These are phyloP conservation scores for Backusella mclennaniae DNA, from an alignment of 192 early-diverging fungal genomes.

Conservation along the genomic window DNA sequence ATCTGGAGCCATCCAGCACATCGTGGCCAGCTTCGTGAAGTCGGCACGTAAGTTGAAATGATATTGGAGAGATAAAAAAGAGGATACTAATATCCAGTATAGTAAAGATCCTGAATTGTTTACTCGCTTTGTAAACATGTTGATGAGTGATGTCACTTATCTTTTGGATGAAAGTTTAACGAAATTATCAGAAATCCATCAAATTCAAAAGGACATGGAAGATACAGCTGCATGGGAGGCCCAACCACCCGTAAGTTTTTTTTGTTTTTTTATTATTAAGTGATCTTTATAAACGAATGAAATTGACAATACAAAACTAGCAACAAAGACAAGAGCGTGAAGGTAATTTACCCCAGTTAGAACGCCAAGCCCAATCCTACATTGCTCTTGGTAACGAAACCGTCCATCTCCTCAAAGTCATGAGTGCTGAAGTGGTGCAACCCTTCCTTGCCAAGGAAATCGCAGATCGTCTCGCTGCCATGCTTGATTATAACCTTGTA, in stretches of 20 bases:
- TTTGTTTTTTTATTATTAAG: neutral
- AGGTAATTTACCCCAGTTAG: conserved; percentile 52
- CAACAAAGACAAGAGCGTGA: conserved; percentile 65
- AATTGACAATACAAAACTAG: conserved; percentile 20
- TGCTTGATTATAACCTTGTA: conserved; percentile 94
- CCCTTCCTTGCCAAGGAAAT: conserved; percentile 91
- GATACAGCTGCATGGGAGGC: conserved; percentile 50
- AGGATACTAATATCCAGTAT: neutral
- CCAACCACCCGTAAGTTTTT: conserved; percentile 43
- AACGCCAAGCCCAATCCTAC: conserved; percentile 85
- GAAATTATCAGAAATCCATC: conserved; percentile 83
- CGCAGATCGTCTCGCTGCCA: conserved; percentile 91
- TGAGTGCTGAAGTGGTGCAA: conserved; percentile 74
- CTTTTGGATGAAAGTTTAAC: conserved; percentile 90
- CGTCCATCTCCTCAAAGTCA: conserved; percentile 85
- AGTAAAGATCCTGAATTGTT: conserved; percentile 70
- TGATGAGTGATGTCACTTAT: conserved; percentile 97
- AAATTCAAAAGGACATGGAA: conserved; percentile 77
- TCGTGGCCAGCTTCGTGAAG: conserved; percentile 58
- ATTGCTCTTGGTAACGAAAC: conserved; percentile 90
- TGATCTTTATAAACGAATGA: neutral
- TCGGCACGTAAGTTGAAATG: conserved; percentile 48
- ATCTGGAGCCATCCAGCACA: conserved; percentile 78
- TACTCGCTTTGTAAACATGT: conserved; percentile 81
- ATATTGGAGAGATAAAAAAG: neutral